phyloP scores from a whole-genome alignment of 2,329 filamentous ascomycete species.

The Phyllosticta citriasiana region DNA sequence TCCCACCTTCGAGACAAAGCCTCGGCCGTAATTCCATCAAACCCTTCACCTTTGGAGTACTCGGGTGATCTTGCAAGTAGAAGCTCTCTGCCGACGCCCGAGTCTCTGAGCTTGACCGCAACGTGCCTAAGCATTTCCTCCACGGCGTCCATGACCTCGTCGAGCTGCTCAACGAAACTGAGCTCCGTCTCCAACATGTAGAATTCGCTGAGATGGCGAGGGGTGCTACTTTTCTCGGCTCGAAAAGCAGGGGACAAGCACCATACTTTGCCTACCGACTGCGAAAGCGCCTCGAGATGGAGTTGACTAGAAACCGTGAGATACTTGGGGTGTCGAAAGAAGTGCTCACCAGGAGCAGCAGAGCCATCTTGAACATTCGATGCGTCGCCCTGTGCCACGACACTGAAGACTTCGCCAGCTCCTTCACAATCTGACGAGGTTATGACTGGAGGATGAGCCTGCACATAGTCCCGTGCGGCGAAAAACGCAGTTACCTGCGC shows the following conservation, averaged over 20 bases:
- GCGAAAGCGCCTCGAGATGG: conserved; percentile 84
- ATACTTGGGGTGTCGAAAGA: conserved; percentile 85
- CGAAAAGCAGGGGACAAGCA: conserved; percentile 88
- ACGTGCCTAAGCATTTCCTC: conserved; percentile 64
- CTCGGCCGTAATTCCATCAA: conserved; percentile 32
- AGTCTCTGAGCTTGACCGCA: conserved; percentile 40
- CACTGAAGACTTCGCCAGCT: conserved; percentile 82
- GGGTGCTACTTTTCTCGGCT: conserved; percentile 86
- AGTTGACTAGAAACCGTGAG: conserved; percentile 91
- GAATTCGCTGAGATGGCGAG: conserved; percentile 90
- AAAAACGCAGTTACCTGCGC: conserved; percentile 69
- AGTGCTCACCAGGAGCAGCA: conserved; percentile 35
- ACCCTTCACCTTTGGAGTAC: conserved; percentile 23
- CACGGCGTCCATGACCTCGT: conserved; percentile 65
- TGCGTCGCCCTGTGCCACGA: conserved; percentile 33
- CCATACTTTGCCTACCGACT: conserved; percentile 86
- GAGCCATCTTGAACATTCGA: not conserved
- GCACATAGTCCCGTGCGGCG: conserved; percentile 56
- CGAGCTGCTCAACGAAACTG: conserved; percentile 62
- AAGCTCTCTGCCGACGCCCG: conserved; percentile 46
- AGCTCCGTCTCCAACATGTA: conserved; percentile 97
- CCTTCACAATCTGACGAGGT: conserved; percentile 97
- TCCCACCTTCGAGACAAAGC: conserved; percentile 62
- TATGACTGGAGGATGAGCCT: conserved; percentile 87
- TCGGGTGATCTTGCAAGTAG: conserved; percentile 35